These are phyloP conservation scores for Fusarium chuoi DNA, from an alignment of 2,329 filamentous ascomycete species.

Conservation along the genomic window DNA sequence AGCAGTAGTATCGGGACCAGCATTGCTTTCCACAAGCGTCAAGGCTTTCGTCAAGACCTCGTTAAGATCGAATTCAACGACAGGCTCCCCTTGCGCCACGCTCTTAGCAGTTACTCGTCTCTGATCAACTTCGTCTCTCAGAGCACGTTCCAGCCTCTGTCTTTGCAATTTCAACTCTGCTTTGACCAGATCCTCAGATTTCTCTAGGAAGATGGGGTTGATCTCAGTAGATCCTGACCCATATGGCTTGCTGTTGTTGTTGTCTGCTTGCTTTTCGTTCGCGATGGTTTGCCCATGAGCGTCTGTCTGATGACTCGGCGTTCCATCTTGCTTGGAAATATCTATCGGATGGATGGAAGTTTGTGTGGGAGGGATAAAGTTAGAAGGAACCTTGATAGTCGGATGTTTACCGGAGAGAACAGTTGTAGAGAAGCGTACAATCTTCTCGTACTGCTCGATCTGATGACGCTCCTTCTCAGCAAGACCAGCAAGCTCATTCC, in stretches of 20 bases:
- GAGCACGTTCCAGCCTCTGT: slow-evolving; percentile 78
- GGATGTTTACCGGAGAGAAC: slow-evolving; percentile 82
- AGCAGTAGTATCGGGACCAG: slow-evolving; percentile 67
- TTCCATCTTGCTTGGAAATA: slow-evolving; percentile 30
- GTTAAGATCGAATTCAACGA: slow-evolving; percentile 75
- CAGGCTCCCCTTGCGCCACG: slow-evolving; percentile 58
- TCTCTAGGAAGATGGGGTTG: slow-evolving; percentile 85
- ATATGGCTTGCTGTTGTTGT: slow-evolving; percentile 48
- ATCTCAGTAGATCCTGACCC: slow-evolving; percentile 72
- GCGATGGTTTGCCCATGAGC: slow-evolving; percentile 50
- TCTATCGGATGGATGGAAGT: slow-evolving; percentile 36
- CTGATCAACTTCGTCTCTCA: slow-evolving; percentile 82
- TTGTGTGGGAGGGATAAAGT: slow-evolving; percentile 46
- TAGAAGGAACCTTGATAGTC: slow-evolving; percentile 65
- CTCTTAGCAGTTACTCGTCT: slow-evolving; percentile 56
- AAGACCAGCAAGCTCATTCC: slow-evolving; percentile 41
- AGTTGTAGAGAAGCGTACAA: slow-evolving; percentile 82
- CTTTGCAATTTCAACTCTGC: slow-evolving; percentile 84
- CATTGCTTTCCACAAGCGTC: slow-evolving; percentile 75
- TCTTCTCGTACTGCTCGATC: slow-evolving; percentile 78
- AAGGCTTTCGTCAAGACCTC: slow-evolving; percentile 78
- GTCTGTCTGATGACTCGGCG: slow-evolving; percentile 33
- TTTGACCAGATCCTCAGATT: slow-evolving; percentile 84
- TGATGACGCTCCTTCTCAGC: slow-evolving; percentile 65
- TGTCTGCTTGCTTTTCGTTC: slow-evolving; percentile 48